Conservation (phyloP, 306 rosid species). For the Quercus aquifolioides region DNA sequence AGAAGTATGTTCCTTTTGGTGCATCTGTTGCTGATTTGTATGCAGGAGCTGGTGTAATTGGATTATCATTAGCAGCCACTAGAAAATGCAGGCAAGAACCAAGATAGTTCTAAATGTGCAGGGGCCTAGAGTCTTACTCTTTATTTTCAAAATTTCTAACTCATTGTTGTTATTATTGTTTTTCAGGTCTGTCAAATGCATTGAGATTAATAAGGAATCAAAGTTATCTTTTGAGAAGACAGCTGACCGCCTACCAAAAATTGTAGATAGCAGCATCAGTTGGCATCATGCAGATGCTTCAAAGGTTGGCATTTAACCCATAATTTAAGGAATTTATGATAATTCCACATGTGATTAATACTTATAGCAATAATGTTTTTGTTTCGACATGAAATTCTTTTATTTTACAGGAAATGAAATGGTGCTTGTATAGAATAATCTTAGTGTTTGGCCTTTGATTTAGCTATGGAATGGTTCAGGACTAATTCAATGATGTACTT, state of each 20-base stretch:
- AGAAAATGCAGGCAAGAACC: constrained; percentile 91
- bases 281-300: constrained; percentile 97
- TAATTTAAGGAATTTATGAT: constrained; percentile 15
- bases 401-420: neutral
- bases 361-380: neutral
- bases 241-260: constrained; percentile 62
- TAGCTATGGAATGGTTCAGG: constrained; percentile 12
- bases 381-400: neutral
- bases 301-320: constrained; percentile 35
- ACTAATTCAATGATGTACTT: constrained; percentile 27
- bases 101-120: constrained; percentile 20
- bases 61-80: constrained; percentile 82
- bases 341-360: neutral
- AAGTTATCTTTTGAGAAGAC: constrained; percentile 93
- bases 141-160: constrained; percentile 4
- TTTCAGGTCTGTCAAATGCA: constrained; percentile 81
- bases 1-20: constrained; percentile 80
- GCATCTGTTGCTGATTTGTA: constrained; percentile 88
- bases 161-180: constrained; percentile 10
- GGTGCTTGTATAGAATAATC: neutral
- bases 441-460: neutral
- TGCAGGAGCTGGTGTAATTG: constrained; percentile 97
- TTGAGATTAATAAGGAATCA: constrained; percentile 89
- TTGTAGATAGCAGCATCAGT: constrained; percentile 64
- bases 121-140: constrained; percentile 1